phyloP scores from a whole-genome alignment of 2,329 filamentous ascomycete species.

The Penicillium digitatum region DNA sequence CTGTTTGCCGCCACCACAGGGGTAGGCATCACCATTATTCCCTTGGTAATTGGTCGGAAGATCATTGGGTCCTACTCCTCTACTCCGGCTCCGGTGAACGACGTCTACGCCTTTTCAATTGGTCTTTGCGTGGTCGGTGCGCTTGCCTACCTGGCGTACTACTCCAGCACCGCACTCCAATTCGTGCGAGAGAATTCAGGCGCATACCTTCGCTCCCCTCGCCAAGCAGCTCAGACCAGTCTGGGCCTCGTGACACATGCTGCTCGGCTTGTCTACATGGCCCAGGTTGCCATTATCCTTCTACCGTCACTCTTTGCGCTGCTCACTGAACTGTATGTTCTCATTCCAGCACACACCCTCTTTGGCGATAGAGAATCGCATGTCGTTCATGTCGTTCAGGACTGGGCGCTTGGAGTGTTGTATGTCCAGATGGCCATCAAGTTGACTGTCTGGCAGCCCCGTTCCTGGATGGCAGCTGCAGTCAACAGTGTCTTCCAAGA shows the following conservation, averaged over 20 bases:
- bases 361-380: slow-evolving; percentile 43
- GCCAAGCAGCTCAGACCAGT: slow-evolving; percentile 25
- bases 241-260: slow-evolving; percentile 29
- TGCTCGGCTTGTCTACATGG: slow-evolving; percentile 67
- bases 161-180: slow-evolving; percentile 34
- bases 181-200: slow-evolving; percentile 24
- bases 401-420: slow-evolving; percentile 88
- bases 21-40: slow-evolving; percentile 78
- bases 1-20: slow-evolving; percentile 85
- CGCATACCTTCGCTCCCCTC: slow-evolving; percentile 31
- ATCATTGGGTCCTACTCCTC: slow-evolving; percentile 73
- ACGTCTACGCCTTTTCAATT: slow-evolving; percentile 92
- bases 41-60: slow-evolving; percentile 75
- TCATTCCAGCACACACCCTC: slow-evolving; percentile 82
- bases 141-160: slow-evolving; percentile 58
- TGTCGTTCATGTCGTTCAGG: slow-evolving; percentile 76
- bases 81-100: slow-evolving; percentile 71
- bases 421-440: slow-evolving; percentile 78
- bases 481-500: slow-evolving; percentile 68
- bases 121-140: slow-evolving; percentile 78
- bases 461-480: slow-evolving; percentile 68
- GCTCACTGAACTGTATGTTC: slow-evolving; percentile 80
- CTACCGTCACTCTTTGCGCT: slow-evolving; percentile 77
- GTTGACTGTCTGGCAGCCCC: slow-evolving; percentile 63
- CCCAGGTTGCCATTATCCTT: slow-evolving; percentile 68